These are phyloP conservation scores for Chaetomiaceae sp. DNA, from an alignment of 2,329 filamentous ascomycete species.

Conservation along the genomic window DNA sequence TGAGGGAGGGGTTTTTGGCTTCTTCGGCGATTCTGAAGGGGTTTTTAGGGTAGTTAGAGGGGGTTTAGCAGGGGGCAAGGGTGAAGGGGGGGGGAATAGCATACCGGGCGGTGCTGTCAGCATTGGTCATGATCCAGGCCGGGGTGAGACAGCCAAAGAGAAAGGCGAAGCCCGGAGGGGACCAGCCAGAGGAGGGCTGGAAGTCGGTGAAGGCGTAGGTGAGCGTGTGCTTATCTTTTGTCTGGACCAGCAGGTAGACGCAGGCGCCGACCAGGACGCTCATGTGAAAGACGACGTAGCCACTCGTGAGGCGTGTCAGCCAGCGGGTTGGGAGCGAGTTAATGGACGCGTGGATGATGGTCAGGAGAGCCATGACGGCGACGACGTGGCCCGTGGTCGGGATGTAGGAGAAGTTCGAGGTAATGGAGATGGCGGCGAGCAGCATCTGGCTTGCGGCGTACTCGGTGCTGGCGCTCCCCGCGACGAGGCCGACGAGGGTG, in stretches of 20 bases:
- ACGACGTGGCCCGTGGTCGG: conserved; percentile 45
- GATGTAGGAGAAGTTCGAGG: conserved; percentile 41
- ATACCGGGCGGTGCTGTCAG: conserved; percentile 30
- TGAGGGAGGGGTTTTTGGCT: conserved; percentile 30
- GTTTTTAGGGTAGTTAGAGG: not conserved
- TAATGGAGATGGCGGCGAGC: conserved; percentile 50
- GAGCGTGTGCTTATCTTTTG: conserved; percentile 46
- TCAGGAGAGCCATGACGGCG: conserved; percentile 51
- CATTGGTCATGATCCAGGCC: conserved; percentile 54
- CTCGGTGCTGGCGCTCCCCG: conserved; percentile 52
- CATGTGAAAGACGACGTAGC: conserved; percentile 54
- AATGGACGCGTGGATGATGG: conserved; percentile 46
- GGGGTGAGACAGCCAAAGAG: conserved; percentile 58
- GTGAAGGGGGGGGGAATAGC: not conserved
- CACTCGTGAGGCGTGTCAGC: conserved; percentile 55
- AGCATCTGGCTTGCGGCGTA: conserved; percentile 54
- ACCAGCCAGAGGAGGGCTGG: conserved; percentile 48
- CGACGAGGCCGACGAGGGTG: conserved; percentile 48
- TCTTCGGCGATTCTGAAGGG: conserved; percentile 42
- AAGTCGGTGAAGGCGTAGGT: conserved; percentile 52
- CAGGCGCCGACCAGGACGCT: conserved; percentile 46
- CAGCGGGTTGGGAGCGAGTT: conserved; percentile 54
- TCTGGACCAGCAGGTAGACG: conserved; percentile 47
- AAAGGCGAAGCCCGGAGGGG: conserved; percentile 49
- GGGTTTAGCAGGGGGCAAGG: not conserved